These are phyloP conservation scores for Alternaria tenuissima DNA, from an alignment of 2,329 filamentous ascomycete species.

Conservation along the genomic window DNA sequence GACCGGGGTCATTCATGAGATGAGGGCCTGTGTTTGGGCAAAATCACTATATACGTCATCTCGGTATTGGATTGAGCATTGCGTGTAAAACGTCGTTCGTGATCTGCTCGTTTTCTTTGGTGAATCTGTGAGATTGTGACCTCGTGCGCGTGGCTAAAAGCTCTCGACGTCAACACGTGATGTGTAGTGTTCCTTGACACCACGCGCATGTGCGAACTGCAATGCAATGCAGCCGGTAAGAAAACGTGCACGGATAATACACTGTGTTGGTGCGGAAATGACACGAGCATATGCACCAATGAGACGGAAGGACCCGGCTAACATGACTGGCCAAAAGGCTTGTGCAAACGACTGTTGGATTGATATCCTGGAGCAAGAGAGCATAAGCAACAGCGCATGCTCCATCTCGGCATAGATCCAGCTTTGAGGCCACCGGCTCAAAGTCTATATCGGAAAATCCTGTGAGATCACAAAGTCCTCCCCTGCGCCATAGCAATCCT, in stretches of 20 bases:
- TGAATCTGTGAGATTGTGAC: background rate
- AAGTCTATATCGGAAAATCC: background rate
- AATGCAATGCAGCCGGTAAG: constrained; percentile 8
- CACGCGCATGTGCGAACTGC: background rate
- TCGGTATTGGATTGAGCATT: background rate
- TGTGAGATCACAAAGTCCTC: constrained; percentile 1
- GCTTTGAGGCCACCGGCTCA: background rate
- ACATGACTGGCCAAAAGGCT: constrained; percentile 8
- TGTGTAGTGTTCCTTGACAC: background rate
- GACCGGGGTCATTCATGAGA: constrained; percentile 1
- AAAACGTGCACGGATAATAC: background rate
- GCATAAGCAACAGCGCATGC: constrained; percentile 5
- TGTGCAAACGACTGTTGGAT: constrained; percentile 14
- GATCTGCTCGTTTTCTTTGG: background rate
- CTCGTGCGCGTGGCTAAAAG: background rate
- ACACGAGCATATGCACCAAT: constrained; percentile 9
- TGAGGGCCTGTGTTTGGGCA: background rate
- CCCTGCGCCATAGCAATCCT: constrained; percentile 3
- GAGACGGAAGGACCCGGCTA: constrained; percentile 10
- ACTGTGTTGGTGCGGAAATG: background rate
- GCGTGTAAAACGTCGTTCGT: background rate
- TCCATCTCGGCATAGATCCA: constrained; percentile 12
- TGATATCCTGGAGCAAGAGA: constrained; percentile 11
- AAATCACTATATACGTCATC: background rate
- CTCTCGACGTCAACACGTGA: background rate